Percentiles rank a stretch among this genome's conserved stretches.
These are phyloP conservation scores for Fagopyrum homotropicum DNA, from an alignment of 148 eudicot species.

Conservation along the genomic window DNA sequence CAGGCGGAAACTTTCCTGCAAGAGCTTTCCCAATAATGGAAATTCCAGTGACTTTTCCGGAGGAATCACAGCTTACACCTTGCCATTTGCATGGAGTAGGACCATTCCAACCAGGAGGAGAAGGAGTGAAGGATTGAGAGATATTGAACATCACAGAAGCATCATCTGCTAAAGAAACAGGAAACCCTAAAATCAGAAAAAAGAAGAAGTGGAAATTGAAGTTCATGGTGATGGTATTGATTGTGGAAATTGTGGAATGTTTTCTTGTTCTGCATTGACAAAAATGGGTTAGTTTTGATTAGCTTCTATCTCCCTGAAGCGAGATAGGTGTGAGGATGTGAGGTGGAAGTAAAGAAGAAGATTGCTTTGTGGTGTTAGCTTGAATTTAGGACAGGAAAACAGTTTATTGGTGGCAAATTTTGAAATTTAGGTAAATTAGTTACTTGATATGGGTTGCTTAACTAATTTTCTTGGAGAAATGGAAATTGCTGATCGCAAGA, in stretches of 20 bases:
- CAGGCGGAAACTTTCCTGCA: slow-evolving; percentile 43
- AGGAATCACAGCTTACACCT: slow-evolving; percentile 37
- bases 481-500: too few species aligned
- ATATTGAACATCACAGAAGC: slow-evolving; percentile 36
- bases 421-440: not conserved
- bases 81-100: slow-evolving; percentile 45
- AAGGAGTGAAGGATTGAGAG: slow-evolving; percentile 23
- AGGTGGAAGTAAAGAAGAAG: slow-evolving; percentile 1
- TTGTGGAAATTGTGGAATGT: not conserved
- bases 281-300: not conserved
- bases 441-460: not conserved
- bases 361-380: slow-evolving; percentile 21
- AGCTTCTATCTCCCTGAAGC: slow-evolving; percentile 17
- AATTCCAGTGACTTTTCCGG: not conserved
- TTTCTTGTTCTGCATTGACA: slow-evolving; percentile 15
- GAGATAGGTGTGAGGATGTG: slow-evolving; percentile 7
- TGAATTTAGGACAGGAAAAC: slow-evolving; percentile 15
- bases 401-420: not conserved
- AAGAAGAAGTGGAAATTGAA: slow-evolving; percentile 13
- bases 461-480: not conserved
- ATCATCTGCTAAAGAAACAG: slow-evolving; percentile 28
- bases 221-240: slow-evolving; percentile 13
- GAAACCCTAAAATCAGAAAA: slow-evolving; percentile 9
- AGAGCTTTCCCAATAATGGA: slow-evolving; percentile 16
- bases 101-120: slow-evolving; percentile 46